Evolutionary conservation across 169 alveolate genomes (phyloP), one percentile per base, ranked within the genome.

Genomic region (Theileria sp.): DNA sequence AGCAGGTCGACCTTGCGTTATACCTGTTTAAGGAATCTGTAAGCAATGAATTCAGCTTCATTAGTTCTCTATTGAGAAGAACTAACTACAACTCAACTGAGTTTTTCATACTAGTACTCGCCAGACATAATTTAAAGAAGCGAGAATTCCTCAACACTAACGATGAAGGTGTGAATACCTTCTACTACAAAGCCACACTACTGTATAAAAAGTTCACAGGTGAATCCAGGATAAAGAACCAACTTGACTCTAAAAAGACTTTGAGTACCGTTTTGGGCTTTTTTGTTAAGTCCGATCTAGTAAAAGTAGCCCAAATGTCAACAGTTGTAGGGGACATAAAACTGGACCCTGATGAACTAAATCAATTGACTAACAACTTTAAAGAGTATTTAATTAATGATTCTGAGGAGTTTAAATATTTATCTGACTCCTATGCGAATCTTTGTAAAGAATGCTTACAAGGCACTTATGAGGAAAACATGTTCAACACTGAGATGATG

Each of bases 1-100:
- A 34, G 69, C 88, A 81, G 79, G 44, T 81, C 51, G 79, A 74
- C 34, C 72, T 73, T 32, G 84, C 83, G 19, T 81, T 81, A 72
- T 1, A 13, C 17, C 38, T 75, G 51, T 75, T 81, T 78, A 81
- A 49, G 64, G 34, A 81, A 32, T 32, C 82, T 19, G 77, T 21
- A 23, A 21, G 62, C 30, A 70, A 80, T 28, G 75, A 71, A 30
- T 19, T 44, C 49, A 65, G 49, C 56, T n/a, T 19, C 26, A n/a
- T 23, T 15, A 10, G 17, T 25, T 17, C 66, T 6, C 60, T 68
- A 2, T 32, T 61, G 36, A 64, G 58, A 21, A 32, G 70, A 8
- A 77, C 71, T 0, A 54, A 32, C 36, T 15, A 34, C 56, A 51
- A 75, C 71, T 68, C 79, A 34, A 36, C 36, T 7, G 72, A 56